Evolutionary conservation across 805 yeast genomes (phyloP).

Genomic region (Lipomyces orientalis): DNA sequence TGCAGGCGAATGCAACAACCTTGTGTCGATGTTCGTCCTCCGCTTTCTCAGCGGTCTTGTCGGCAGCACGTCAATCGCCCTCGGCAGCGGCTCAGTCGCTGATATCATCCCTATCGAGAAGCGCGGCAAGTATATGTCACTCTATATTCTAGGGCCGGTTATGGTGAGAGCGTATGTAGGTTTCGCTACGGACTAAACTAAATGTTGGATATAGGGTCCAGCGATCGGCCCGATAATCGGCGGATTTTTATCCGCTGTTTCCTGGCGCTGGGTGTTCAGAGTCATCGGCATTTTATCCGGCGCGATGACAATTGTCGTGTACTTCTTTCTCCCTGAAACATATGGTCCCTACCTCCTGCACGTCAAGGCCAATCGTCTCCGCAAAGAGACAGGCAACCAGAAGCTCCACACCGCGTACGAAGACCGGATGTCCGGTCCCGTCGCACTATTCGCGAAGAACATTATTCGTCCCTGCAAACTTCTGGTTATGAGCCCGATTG

Average conservation of each 20-base stretch:
- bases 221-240: slow-evolving; percentile 66
- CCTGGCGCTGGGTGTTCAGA: slow-evolving; percentile 80
- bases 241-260: slow-evolving; percentile 63
- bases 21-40: slow-evolving; percentile 63
- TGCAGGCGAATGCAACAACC: slow-evolving; percentile 48
- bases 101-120: slow-evolving; percentile 71
- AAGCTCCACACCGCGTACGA: slow-evolving; percentile 67
- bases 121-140: slow-evolving; percentile 23
- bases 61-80: slow-evolving; percentile 81
- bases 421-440: slow-evolving; percentile 39
- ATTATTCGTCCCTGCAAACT: slow-evolving; percentile 61
- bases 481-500: slow-evolving; percentile 64
- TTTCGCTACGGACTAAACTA: no score
- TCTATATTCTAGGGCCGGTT: slow-evolving; percentile 38
- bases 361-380: slow-evolving; percentile 64
- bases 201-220: no score
- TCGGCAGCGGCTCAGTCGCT: slow-evolving; percentile 81
- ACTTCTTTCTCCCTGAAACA: slow-evolving; percentile 73
- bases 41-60: slow-evolving; percentile 77
- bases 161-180: no score
- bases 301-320: slow-evolving; percentile 23
- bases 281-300: slow-evolving; percentile 46
- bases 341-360: slow-evolving; percentile 81
- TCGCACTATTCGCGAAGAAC: slow-evolving; percentile 44
- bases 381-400: slow-evolving; percentile 60